phyloP scores from a whole-genome alignment of 2,329 filamentous ascomycete species.

The Falciphora oryzae region DNA sequence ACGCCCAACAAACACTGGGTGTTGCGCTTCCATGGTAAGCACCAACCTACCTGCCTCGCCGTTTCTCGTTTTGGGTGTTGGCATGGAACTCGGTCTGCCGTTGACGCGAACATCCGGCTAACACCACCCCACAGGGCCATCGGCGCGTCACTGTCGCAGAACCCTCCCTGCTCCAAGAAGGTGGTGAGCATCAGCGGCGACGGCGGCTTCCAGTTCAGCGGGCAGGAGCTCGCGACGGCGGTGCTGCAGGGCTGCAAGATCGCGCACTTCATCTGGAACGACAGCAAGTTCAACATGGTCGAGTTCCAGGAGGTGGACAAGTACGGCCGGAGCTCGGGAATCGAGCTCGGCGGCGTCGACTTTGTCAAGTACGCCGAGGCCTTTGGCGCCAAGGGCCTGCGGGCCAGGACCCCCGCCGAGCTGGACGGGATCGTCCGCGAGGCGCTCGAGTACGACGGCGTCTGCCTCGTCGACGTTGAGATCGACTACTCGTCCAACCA shows the following conservation, averaged over 20 bases:
- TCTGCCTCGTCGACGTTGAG: slow-evolving; percentile 38
- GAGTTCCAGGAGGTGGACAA: slow-evolving; percentile 46
- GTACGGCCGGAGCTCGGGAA: slow-evolving; percentile 37
- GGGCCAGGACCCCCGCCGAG: slow-evolving; percentile 31
- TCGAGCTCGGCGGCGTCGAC: slow-evolving; percentile 39
- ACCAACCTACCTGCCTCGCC: background rate
- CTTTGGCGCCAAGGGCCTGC: slow-evolving; percentile 39
- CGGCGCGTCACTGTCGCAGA: slow-evolving; percentile 35
- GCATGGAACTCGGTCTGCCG: too few relatives aligned
- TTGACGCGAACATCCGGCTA: background rate
- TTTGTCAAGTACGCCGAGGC: slow-evolving; percentile 40
- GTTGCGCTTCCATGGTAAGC: slow-evolving; percentile 4
- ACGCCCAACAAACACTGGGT: slow-evolving; percentile 42
- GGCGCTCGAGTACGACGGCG: slow-evolving; percentile 34
- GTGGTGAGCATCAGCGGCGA: slow-evolving; percentile 39
- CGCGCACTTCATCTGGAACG: slow-evolving; percentile 46
- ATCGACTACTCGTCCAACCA: slow-evolving; percentile 39
- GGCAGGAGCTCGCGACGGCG: slow-evolving; percentile 38
- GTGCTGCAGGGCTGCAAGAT: slow-evolving; percentile 41
- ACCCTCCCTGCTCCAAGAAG: slow-evolving; percentile 35
- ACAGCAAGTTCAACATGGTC: slow-evolving; percentile 44
- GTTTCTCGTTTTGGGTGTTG: too few relatives aligned
- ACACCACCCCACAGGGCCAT: slow-evolving; percentile 39
- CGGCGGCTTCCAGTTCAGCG: slow-evolving; percentile 44
- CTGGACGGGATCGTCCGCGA: slow-evolving; percentile 36